These are phyloP conservation scores for Fusarium sacchari DNA, from an alignment of 2,329 filamentous ascomycete species.

Conservation along the genomic window DNA sequence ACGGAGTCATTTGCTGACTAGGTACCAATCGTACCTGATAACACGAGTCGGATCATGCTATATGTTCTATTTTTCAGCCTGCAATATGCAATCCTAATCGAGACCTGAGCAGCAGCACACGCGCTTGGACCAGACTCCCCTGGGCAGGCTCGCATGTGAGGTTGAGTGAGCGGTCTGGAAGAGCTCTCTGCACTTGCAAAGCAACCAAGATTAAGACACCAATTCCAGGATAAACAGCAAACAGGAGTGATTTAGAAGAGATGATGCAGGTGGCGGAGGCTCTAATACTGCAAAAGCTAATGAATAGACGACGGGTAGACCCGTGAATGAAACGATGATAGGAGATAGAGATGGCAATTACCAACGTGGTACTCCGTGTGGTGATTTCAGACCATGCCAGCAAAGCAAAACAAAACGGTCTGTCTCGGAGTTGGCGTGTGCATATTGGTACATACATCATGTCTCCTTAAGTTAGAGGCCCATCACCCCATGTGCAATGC, in stretches of 20 bases:
- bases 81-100: conserved; percentile 7
- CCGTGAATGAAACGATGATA: background rate
- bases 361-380: background rate
- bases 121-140: conserved; percentile 12
- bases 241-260: background rate
- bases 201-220: background rate
- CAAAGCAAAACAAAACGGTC: conserved; percentile 17
- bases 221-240: background rate
- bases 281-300: background rate
- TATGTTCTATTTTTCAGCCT: conserved; percentile 20
- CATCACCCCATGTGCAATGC: conserved; percentile 35
- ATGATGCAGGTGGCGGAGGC: conserved; percentile 6
- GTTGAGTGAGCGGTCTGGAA: conserved; percentile 15
- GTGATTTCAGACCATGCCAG: conserved; percentile 35
- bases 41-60: conserved; percentile 22
- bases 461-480: conserved; percentile 4
- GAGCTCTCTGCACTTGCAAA: background rate
- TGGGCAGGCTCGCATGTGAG: conserved; percentile 19
- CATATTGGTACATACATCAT: conserved; percentile 25
- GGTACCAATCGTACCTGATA: conserved; percentile 9
- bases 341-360: conserved; percentile 1
- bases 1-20: conserved; percentile 8
- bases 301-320: background rate
- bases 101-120: background rate
- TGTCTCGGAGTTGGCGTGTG: conserved; percentile 14